Evolutionary conservation across 805 yeast genomes (phyloP), one percentile per base, ranked within the genome.

Genomic region (Candida hungchunana): DNA sequence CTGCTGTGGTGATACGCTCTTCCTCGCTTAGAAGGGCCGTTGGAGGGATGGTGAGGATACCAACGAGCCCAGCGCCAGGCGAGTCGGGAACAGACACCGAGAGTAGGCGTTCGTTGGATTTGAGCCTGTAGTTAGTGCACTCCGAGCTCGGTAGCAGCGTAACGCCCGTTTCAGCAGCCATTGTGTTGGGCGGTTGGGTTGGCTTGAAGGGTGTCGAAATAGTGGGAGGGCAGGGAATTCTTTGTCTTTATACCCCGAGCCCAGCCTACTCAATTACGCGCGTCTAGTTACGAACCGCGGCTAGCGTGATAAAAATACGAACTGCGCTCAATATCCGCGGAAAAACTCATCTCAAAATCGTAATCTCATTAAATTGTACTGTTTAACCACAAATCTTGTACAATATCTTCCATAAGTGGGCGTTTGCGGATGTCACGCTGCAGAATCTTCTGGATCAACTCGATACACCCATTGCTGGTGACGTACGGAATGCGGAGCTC

Each of bases 381-480:
- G 30, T 38, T 39, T 16, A 81, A 54, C 96, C 97, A 89, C n/a
- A 60, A 64, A 55, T 86, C 86, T 24, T 74, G 71, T 28, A 71
- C 63, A 10, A 89, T 77, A 21, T 79, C 82, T 17, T 77, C 71
- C 63, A 88, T 82, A 0, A 82, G 73, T 1, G 95, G 95, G 45
- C 97, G 69, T 37, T 69, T 54, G 7, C 64, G 64, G 15, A 82
- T 67, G 36, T 81, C 80, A 32, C 93, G 71, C n/a, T 75, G 75
- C 42, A 90, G 66, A 28, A 89, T 84, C 47, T 55, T 66, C 40
- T 64, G 64, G 29, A 89, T 82, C 54, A 89, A 65, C 5, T 66
- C 67, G 18, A 76, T 62, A 48, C 89, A 75, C 3, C 66, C 73
- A 1, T 73, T 79, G 50, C 85, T 77, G 26, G 63, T 52, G n/a